Evolutionary conservation across 2,329 filamentous ascomycete species (phyloP).

Genomic region (Verticillium nubilum): DNA sequence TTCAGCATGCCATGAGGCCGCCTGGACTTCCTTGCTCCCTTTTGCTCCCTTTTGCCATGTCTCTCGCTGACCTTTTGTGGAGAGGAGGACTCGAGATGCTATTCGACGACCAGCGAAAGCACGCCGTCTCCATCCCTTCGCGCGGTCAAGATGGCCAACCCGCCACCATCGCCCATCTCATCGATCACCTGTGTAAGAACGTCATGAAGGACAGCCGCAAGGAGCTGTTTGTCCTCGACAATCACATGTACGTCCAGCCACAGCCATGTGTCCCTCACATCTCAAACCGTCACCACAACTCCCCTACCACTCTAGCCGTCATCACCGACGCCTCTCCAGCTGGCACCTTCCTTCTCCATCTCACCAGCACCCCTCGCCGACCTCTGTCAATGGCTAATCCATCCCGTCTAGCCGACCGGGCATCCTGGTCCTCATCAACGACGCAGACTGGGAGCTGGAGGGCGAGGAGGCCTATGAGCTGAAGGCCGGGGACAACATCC

Average conservation of each 20-base stretch:
- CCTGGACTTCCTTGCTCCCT: not conserved
- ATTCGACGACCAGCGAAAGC: constrained; percentile 76
- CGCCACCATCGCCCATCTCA: constrained; percentile 68
- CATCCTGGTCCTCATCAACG: constrained; percentile 94
- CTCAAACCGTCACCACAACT: constrained; percentile 7
- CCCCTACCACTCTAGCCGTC: constrained; percentile 2
- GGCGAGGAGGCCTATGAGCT: constrained; percentile 88
- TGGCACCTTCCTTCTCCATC: constrained; percentile 6
- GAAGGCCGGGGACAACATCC: constrained; percentile 74
- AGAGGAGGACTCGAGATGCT: constrained; percentile 93
- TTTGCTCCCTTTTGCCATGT: not conserved
- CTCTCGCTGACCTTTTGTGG: constrained; percentile 5
- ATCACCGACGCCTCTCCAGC: not conserved
- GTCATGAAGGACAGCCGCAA: constrained; percentile 80
- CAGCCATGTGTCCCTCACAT: constrained; percentile 2
- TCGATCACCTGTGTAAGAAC: constrained; percentile 72
- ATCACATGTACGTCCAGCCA: constrained; percentile 66
- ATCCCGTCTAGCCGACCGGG: constrained; percentile 67
- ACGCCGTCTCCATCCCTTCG: constrained; percentile 63
- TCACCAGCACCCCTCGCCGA: constrained; percentile 8
- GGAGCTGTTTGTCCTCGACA: constrained; percentile 85
- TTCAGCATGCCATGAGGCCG: not conserved
- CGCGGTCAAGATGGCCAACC: constrained; percentile 52
- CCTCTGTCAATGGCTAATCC: not conserved
- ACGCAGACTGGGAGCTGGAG: constrained; percentile 97